Evolutionary conservation across 805 yeast genomes (phyloP), one percentile per base, ranked within the genome.

Genomic region (Jamesozyma lodderae): DNA sequence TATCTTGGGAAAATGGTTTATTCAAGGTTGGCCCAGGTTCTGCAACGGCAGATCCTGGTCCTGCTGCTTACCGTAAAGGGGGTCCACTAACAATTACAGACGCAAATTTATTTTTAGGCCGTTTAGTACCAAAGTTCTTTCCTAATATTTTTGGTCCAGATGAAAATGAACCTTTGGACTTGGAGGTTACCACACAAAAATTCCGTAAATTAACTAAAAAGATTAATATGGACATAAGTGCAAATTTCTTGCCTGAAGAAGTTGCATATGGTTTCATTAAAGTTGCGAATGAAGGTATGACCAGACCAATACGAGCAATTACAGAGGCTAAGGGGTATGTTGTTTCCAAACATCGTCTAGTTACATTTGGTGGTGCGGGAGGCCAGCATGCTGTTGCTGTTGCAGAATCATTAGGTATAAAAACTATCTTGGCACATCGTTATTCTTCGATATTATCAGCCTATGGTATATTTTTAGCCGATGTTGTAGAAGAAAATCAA

Each of bases 321-420:
- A 85, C 95, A 0, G 95, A 85, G 55, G 84, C 90, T 2, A 83
- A 78, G 52, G 95, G 95, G 4, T 76, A 77, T 52, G 68, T 73
- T 30, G 69, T 77, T 0, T 56, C 81, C 8, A 64, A 71, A 9
- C 95, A 86, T 56, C 64, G 80, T 41, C 62, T 86, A 42, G 94
- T 87, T 1, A 72, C 90, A 2, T 86, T 86, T 62, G 95, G 95
- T 33, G 95, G 95, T 35, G 94, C 94, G 19, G 95, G 95, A 38
- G 95, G 95, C 7, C 95, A 86, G 60, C 88, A 83, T 59, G 88
- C 92, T 2, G 77, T 74, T 35, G 77, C 82, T 8, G 77, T 86
- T 25, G 94, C 94, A 1, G 68, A 73, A 41, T 69, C 72, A 19
- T 66, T 86, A 43, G 87, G 87, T 7, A 81, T 86, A 34, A 57